Evolutionary conservation across 495 filamentous ascomycete species (phyloP), one percentile per base, ranked within the genome.

Genomic region (Penicillium verhagenii): DNA sequence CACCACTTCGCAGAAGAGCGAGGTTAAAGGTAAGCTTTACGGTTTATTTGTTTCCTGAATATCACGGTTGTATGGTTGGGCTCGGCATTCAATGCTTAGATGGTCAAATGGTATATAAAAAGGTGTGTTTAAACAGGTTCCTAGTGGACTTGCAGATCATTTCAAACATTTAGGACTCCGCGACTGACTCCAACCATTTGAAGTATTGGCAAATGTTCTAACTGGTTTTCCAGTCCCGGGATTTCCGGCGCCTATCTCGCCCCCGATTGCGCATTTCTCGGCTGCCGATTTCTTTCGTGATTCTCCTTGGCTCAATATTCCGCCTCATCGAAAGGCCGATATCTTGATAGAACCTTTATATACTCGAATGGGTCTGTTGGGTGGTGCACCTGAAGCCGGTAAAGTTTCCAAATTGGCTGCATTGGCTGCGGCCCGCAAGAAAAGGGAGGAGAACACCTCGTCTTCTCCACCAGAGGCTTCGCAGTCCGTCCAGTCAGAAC

Each of bases 361-460:
- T 47, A 85, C 82, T 42, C 79, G 72, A 25, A 67, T 79, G 42
- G 82, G 87, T 7, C 77, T 98, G 8, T 72, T 94, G 16, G 94
- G 94, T 19, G 94, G 95, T 19, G 83, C 88, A 2, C 62, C 77
- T 10, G 73, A 82, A n/a, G 61, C 49, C 8, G 76, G 72, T 5
- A 96, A 95, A 63, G 79, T 88, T 64, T 96, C 93, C 10, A 98
- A 97, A 65, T 77, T 97, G 25, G 92, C 94, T 54, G 86, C 87
- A 38, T 76, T 97, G 18, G 93, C 93, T 53, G 91, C 90, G n/a
- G 85, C 88, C 19, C 83, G 91, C 46, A 95, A 92, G 72, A 92
- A 91, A 69, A 85, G 88, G 44, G 87, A 90, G 35, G 70, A 68
- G 8, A 85, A 86, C 9, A 86, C 86, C 64, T 74, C 75, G 45